Evolutionary conservation across 2,329 filamentous ascomycete genomes (phyloP), one percentile per base, ranked within the genome.

Genomic region (Sporothrix luriei): DNA sequence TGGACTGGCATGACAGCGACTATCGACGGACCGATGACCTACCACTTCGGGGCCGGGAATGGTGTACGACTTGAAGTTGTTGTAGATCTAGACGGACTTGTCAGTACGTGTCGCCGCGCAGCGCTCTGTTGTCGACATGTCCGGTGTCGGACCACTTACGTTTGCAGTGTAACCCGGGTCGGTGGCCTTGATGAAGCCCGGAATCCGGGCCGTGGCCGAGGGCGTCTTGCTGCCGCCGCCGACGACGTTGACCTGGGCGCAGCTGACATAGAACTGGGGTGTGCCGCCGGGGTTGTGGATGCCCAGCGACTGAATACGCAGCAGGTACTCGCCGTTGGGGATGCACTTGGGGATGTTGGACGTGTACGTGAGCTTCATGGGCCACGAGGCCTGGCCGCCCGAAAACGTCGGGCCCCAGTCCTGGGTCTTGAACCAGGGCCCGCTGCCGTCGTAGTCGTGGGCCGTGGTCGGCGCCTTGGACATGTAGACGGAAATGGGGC

Each of bases 241-340:
- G 0, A 78, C 77, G n/a, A 84, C 79, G 55, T 78, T 80, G 72
- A 84, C 75, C 72, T 84, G 82, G 0, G 80, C 82, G 73, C 83
- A 85, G 67, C 78, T 80, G 64, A 80, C 76, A 72, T 84, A 84
- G 74, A 86, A 82, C 75, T 82, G 79, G 19, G 81, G 81, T 67
- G 79, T 80, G 19, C 78, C 78, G 4, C 81, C 80, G 1, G 80
- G 81, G 71, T 84, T 83, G 80, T 90, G 88, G 66, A 90, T 85
- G 29, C 84, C 88, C 66, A 90, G 83, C 68, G 85, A 81, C 69
- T 88, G 86, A 75, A 87, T 84, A 51, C 87, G 81, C 43, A 88
- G 79, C 46, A 89, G 83, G 75, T 89, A 89, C 72, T 88, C 84
- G 70, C 87, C 87, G 51, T 85, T 76, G 43, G 82, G 82, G 68